phyloP scores from a whole-genome alignment of 1,284 basidiomycete genomes.

The Irpex sp. region DNA sequence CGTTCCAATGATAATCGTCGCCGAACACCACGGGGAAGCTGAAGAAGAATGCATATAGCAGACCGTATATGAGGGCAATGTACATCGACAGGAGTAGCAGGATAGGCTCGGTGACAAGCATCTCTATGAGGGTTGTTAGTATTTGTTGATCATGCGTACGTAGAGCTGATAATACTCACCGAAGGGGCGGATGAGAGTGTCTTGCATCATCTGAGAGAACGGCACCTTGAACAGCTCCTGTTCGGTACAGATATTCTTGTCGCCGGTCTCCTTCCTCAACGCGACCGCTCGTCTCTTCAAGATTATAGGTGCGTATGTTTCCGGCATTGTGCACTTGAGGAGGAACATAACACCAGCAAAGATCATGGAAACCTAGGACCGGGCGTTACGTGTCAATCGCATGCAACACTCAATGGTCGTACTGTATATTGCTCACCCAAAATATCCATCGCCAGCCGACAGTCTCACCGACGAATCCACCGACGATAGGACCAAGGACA shows the following conservation, averaged over 20 bases:
- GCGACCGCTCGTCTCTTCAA: conserved; percentile 24
- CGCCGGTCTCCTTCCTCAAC: conserved; percentile 34
- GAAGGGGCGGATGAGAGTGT: conserved; percentile 57
- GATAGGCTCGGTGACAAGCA: conserved; percentile 65
- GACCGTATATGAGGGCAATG: conserved; percentile 61
- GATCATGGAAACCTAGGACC: conserved; percentile 42
- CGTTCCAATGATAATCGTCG: conserved; percentile 45
- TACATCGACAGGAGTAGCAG: conserved; percentile 65
- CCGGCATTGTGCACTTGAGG: conserved; percentile 36
- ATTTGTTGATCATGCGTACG: not conserved
- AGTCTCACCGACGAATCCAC: conserved; percentile 40
- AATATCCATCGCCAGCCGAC: conserved; percentile 42
- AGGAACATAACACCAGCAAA: conserved; percentile 45
- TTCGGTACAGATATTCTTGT: conserved; percentile 47
- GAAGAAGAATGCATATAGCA: conserved; percentile 51
- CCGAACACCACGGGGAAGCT: conserved; percentile 55
- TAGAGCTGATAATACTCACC: conserved; percentile 15
- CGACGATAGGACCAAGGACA: conserved; percentile 55
- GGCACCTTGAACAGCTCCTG: conserved; percentile 61
- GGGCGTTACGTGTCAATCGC: too few relatives aligned
- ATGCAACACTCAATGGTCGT: too few relatives aligned
- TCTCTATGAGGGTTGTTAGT: conserved; percentile 22
- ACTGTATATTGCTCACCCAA: too few relatives aligned
- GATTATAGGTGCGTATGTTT: conserved; percentile 56
- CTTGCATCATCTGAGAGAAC: conserved; percentile 40